phyloP scores from a whole-genome alignment of 78 protist genomes.

The Dictyostelium intermedium region DNA sequence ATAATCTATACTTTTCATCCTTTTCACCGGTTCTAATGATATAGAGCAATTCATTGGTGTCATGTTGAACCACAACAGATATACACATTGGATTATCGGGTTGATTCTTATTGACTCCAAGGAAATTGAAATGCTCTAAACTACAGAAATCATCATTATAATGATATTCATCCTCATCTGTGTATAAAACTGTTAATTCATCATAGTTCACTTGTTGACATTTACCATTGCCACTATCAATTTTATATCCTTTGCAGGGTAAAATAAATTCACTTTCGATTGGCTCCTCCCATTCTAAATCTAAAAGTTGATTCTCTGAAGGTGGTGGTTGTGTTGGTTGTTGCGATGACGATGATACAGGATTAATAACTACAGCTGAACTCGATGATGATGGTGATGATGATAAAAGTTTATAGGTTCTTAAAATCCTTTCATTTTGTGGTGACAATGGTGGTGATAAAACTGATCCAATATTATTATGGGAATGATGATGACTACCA shows the following conservation, averaged over 20 bases:
- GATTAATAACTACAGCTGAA: not conserved
- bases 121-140: conserved; percentile 40
- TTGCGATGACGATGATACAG: not conserved
- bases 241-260: conserved; percentile 47
- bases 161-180: conserved; percentile 44
- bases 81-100: conserved; percentile 27
- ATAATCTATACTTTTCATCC: conserved; percentile 54
- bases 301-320: not conserved
- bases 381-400: conserved; percentile 36
- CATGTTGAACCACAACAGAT: not conserved
- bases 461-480: not conserved
- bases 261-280: not conserved
- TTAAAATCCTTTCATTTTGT: not conserved
- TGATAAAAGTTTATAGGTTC: conserved; percentile 33
- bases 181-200: not conserved
- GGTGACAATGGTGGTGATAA: not conserved
- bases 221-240: conserved; percentile 8
- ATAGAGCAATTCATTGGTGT: conserved; percentile 15
- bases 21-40: conserved; percentile 67
- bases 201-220: not conserved
- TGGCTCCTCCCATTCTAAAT: conserved; percentile 43
- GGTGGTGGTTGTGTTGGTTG: not conserved
- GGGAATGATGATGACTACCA: not conserved
- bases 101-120: conserved; percentile 33
- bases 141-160: conserved; percentile 21